Evolutionary conservation across 306 rosid genomes (phyloP), one percentile per base, ranked within the genome.

Genomic region (Dicorynia guianensis): DNA sequence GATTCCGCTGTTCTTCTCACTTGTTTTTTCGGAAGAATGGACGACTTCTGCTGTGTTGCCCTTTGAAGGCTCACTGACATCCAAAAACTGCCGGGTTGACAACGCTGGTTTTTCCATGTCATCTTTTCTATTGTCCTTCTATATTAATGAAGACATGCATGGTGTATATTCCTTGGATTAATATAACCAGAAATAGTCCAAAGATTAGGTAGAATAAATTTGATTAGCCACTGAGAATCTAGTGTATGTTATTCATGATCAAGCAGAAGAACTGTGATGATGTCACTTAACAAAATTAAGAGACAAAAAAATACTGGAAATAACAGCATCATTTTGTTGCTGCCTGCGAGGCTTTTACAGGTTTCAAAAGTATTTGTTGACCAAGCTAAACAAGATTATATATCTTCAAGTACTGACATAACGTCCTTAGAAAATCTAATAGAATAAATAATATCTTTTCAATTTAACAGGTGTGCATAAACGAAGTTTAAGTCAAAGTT

Each of bases 401-500:
- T 25, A 25, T 25, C 72, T 7, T 79, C 44, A 64, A 58, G 13
- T 1, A 40, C 30, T 2, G 17, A 11, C 25, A 58, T 40, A 11
- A 49, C 39, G 10, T 36, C 17, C 15, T 36, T 43, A 54, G n/a
- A 18, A 34, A 57, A 42, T 34, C 13, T 19, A 34, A 17, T 36
- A 35, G 8, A 4, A 14, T 4, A 30, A 43, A 55, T 6, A 54
- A 3, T 34, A 19, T 44, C n/a, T n/a, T 56, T 3, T 1, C 36
- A 11, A 47, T 12, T 47, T 35, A 38, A 47, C 12, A 75, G 64
- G 63, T 6, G 5, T 8, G 7, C 13, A 58, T 58, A 60, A 71
- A 57, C 46, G 71, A 65, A 39, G 3, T 72, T 74, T 7, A 36
- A 82, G 79, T 79, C 77, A 85, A 80, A 84, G 67, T 48, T 70